These are phyloP conservation scores for Spathaspora girioi DNA, from an alignment of 805 yeast species.

Conservation along the genomic window DNA sequence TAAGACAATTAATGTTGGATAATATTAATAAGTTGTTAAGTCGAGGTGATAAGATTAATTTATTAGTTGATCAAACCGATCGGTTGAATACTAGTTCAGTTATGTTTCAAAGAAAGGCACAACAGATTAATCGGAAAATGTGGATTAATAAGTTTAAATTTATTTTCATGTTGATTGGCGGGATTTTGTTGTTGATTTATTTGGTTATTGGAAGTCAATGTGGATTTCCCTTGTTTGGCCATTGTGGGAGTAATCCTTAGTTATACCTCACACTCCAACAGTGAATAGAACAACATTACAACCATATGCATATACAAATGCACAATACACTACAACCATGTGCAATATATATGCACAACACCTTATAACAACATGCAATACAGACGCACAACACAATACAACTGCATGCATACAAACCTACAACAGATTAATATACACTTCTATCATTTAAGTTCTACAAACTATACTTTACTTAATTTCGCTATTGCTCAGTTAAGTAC, in stretches of 20 bases:
- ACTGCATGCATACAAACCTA: too few species aligned
- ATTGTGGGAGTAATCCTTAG: slow-evolving; percentile 31
- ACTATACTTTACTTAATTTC: too few species aligned
- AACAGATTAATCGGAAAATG: slow-evolving; percentile 56
- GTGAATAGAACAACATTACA: too few species aligned
- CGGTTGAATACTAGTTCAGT: slow-evolving; percentile 62
- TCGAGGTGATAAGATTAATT: slow-evolving; percentile 73
- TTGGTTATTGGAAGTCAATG: slow-evolving; percentile 49
- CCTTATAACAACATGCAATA: too few species aligned
- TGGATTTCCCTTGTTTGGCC: slow-evolving; percentile 48
- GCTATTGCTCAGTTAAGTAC: too few species aligned
- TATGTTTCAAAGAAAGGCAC: slow-evolving; percentile 68
- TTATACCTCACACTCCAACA: too few species aligned
- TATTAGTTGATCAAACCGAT: slow-evolving; percentile 76
- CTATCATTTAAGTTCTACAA: too few species aligned
- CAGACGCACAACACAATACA: too few species aligned
- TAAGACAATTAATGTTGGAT: slow-evolving; percentile 65
- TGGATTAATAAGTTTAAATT: slow-evolving; percentile 64
- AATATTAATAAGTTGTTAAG: slow-evolving; percentile 68
- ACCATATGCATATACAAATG: too few species aligned
- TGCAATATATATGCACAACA: too few species aligned
- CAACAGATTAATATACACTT: background rate
- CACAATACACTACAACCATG: too few species aligned
- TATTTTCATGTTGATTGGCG: slow-evolving; percentile 21
- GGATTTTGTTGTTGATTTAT: slow-evolving; percentile 33